These are phyloP conservation scores for Elsinoe australis DNA, from an alignment of 2,329 filamentous ascomycete genomes.

Conservation along the genomic window DNA sequence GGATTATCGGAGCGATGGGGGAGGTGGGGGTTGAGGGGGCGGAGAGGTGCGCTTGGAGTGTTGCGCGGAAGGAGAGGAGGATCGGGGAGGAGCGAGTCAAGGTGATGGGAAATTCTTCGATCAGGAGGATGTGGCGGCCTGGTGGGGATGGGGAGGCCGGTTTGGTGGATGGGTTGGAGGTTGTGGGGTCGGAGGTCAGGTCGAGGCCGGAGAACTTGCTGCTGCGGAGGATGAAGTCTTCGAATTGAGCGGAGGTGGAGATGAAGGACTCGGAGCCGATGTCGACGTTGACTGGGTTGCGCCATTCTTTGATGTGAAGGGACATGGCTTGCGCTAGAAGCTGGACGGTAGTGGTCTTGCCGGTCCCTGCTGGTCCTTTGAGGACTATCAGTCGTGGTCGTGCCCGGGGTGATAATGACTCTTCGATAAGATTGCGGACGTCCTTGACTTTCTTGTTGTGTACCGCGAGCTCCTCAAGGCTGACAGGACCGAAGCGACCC, in stretches of 20 bases:
- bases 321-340: slow-evolving; percentile 70
- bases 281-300: slow-evolving; percentile 63
- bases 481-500: slow-evolving; percentile 69
- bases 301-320: slow-evolving; percentile 80
- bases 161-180: slow-evolving; percentile 17
- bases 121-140: slow-evolving; percentile 37
- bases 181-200: slow-evolving; percentile 24
- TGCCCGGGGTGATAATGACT: slow-evolving; percentile 43
- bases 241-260: slow-evolving; percentile 73
- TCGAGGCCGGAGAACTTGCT: slow-evolving; percentile 71
- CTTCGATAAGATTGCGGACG: slow-evolving; percentile 73
- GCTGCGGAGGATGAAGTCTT: slow-evolving; percentile 79
- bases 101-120: slow-evolving; percentile 47
- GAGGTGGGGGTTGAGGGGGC: slow-evolving; percentile 29
- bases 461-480: slow-evolving; percentile 77
- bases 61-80: slow-evolving; percentile 55
- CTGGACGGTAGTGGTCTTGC: slow-evolving; percentile 81
- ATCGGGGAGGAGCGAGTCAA: slow-evolving; percentile 39
- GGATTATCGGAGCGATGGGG: slow-evolving; percentile 56
- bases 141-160: slow-evolving; percentile 13
- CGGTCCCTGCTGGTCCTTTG: slow-evolving; percentile 83
- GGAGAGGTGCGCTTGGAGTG: slow-evolving; percentile 67
- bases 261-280: slow-evolving; percentile 55
- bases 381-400: slow-evolving; percentile 69
- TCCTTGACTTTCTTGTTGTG: slow-evolving; percentile 91